Percentiles rank a stretch among this genome's conserved stretches.
These are phyloP conservation scores for Yamadazyma takamatsuzukensis DNA, from an alignment of 805 yeast genomes.

Conservation along the genomic window DNA sequence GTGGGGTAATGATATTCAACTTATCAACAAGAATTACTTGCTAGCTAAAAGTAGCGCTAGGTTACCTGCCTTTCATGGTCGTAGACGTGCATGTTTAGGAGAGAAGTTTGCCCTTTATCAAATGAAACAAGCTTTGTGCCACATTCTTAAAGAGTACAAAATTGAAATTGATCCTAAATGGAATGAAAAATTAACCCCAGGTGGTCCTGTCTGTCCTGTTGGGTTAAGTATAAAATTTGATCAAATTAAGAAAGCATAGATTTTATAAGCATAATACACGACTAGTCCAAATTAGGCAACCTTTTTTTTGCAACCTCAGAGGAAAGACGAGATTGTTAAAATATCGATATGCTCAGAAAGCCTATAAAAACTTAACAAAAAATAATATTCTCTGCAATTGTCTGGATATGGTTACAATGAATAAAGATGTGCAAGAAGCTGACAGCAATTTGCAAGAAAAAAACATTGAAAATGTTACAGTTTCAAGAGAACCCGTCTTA, in stretches of 20 bases:
- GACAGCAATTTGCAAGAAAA: too few species aligned
- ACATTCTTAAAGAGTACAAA: conserved; percentile 33
- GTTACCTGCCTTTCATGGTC: conserved; percentile 56
- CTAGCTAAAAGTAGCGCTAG: conserved; percentile 42
- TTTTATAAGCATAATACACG: neutral
- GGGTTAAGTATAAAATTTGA: conserved; percentile 19
- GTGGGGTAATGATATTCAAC: conserved; percentile 46
- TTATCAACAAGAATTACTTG: conserved; percentile 37
- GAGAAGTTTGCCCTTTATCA: conserved; percentile 53
- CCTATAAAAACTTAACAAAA: too few species aligned
- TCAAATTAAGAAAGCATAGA: neutral
- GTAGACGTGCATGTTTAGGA: conserved; percentile 58
- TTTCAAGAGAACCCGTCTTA: too few species aligned
- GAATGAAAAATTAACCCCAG: conserved; percentile 50
- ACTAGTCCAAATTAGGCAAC: neutral
- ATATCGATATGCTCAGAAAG: too few species aligned
- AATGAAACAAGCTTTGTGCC: conserved; percentile 35
- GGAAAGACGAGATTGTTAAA: too few species aligned
- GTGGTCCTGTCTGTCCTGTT: conserved; percentile 55
- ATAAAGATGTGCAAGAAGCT: too few species aligned
- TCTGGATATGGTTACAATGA: too few species aligned
- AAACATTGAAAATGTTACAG: too few species aligned
- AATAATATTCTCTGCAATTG: too few species aligned
- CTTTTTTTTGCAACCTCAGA: too few species aligned
- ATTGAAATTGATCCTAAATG: conserved; percentile 39